Base-by-base conservation (phyloP, 2,329 filamentous ascomycete species). In the Stylonectria norvegica region DNA sequence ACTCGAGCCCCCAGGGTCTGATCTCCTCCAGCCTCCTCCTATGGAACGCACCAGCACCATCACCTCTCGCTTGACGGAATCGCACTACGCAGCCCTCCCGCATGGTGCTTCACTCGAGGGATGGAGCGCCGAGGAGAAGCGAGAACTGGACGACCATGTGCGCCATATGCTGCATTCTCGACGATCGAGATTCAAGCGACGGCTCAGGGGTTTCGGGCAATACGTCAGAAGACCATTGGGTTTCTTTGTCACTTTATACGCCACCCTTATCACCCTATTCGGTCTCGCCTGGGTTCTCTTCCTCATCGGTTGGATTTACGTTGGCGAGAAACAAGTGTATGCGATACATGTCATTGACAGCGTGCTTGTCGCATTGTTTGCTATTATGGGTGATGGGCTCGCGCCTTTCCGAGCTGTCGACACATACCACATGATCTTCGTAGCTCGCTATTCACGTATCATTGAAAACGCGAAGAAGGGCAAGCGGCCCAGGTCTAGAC, bases 201-300 rank as follows among this genome's bases (percentile, higher is more conserved):
- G 78, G 10, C 79, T 90, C 78, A 83, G 80, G 59, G 88, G 86
- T 0, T 95, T 95, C 56, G 79, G 81, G 3, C 81, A 91, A 64
- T 95, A 94, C 57, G 75, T 89, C 11, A 75, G 74, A 27, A 79
- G 81, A 53, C 86, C 89, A 1, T 72, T 95, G 25, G 89, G 89
- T 1, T 88, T 93, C 58, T 75, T 90, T 39, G 85, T 95, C 43
- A 93, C 87, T 0, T 66, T 94, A 4, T 95, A 95, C 62, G 88
- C 87, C 7, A 82, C 78, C 1, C 71, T 91, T 15, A 90, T 95
- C 53, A 93, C 88, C 0, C 71, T 90, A 0, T 95, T 94, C 53
- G 88, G 88, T 56, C 72, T 91, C 10, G 86, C 86, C 0, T 95
- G 88, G 89, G 88, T 95, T 2, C 75, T 94, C n/a, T 93, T 91